Conservation (phyloP, 78 protist genomes). For the Acrasis kona region DNA sequence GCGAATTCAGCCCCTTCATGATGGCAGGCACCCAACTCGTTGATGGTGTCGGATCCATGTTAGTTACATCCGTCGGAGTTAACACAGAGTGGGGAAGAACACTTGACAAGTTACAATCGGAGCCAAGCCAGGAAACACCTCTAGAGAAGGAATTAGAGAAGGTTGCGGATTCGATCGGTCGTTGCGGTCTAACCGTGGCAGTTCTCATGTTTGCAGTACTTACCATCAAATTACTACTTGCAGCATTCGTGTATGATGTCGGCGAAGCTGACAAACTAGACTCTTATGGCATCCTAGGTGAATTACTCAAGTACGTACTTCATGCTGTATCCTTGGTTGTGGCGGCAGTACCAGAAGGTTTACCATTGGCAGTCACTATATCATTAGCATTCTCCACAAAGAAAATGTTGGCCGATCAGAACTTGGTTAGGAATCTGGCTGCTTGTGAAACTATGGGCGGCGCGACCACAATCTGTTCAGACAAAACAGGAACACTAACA, state of each 20-base stretch:
- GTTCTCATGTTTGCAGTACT: slow-evolving; percentile 11
- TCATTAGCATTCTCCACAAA: slow-evolving; percentile 85
- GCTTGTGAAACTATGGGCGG: slow-evolving; percentile 97
- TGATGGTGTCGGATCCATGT: slow-evolving; percentile 47
- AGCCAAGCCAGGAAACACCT: slow-evolving; percentile 64
- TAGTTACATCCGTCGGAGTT: slow-evolving; percentile 67
- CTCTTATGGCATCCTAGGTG: too few species aligned
- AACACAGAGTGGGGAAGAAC: slow-evolving; percentile 63
- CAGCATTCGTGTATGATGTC: too few species aligned
- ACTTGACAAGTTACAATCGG: slow-evolving; percentile 39
- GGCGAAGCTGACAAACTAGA: too few species aligned
- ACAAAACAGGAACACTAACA: slow-evolving; percentile 96
- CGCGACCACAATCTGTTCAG: slow-evolving; percentile 67
- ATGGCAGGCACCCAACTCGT: slow-evolving; percentile 49
- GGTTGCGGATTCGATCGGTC: slow-evolving; percentile 66
- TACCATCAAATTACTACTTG: neutral
- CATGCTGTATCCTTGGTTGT: slow-evolving; percentile 87
- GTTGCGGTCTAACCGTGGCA: slow-evolving; percentile 60
- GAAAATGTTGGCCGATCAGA: slow-evolving; percentile 88
- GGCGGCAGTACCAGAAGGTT: slow-evolving; percentile 96
- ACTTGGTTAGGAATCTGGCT: slow-evolving; percentile 85
- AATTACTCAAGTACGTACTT: too few species aligned
- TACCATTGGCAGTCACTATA: slow-evolving; percentile 96
- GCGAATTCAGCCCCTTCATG: slow-evolving; percentile 43
- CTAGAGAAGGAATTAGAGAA: slow-evolving; percentile 65